Evolutionary conservation across 2,329 filamentous ascomycete species (phyloP).

Genomic region (Elsinoe batatas): DNA sequence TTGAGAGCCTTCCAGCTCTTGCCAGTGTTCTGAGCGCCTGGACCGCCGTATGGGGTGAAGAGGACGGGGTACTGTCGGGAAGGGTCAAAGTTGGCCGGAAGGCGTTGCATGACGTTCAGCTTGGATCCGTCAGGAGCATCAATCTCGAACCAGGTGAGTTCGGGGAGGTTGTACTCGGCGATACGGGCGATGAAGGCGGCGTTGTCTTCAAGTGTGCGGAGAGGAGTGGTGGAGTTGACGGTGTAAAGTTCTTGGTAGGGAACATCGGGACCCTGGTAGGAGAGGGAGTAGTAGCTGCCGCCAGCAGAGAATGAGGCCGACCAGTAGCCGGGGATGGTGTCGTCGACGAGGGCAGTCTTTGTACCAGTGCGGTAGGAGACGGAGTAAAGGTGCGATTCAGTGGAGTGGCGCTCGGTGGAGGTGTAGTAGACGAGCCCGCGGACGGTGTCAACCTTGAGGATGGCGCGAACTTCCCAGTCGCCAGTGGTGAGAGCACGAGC

Average conservation of each 20-base stretch:
- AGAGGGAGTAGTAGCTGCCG: constrained; percentile 56
- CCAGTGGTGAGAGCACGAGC: constrained; percentile 52
- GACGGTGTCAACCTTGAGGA: constrained; percentile 50
- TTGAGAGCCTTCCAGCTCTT: constrained; percentile 47
- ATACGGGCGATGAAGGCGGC: constrained; percentile 46
- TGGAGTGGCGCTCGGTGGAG: constrained; percentile 56
- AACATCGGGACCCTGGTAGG: constrained; percentile 55
- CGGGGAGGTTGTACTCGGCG: constrained; percentile 51
- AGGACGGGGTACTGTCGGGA: constrained; percentile 56
- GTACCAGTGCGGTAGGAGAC: constrained; percentile 48
- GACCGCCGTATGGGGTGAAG: constrained; percentile 59
- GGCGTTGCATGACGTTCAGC: constrained; percentile 55
- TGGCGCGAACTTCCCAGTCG: constrained; percentile 53
- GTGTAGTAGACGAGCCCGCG: constrained; percentile 53
- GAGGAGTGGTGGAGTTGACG: constrained; percentile 43
- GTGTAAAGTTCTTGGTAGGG: constrained; percentile 60
- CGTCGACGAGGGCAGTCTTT: constrained; percentile 53
- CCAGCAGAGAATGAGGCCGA: constrained; percentile 54
- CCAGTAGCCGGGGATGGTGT: constrained; percentile 49
- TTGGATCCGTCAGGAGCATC: constrained; percentile 51
- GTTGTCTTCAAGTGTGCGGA: constrained; percentile 53
- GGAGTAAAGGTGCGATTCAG: constrained; percentile 58
- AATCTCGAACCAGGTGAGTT: constrained; percentile 55
- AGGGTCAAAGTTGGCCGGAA: constrained; percentile 55
- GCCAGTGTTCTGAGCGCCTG: constrained; percentile 50